phyloP scores from a whole-genome alignment of 352 stramenopile species.

The Pythium phragmiticola region DNA sequence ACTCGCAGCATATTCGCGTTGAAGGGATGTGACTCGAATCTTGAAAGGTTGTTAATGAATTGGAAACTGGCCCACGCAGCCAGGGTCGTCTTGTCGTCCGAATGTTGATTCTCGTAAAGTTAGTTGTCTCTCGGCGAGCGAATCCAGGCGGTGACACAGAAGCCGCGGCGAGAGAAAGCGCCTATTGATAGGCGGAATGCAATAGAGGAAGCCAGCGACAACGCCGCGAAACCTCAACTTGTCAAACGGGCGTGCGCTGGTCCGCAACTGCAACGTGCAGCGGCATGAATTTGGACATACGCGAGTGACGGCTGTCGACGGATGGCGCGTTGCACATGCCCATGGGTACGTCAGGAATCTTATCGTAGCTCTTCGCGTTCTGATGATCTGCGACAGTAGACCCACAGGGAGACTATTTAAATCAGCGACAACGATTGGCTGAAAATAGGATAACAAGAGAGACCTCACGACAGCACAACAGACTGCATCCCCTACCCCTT shows the following conservation, averaged over 20 bases:
- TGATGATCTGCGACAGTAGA: constrained; percentile 18
- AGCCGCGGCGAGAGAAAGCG: not conserved
- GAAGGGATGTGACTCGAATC: no score
- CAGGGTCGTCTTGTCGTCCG: no score
- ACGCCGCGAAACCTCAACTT: not conserved
- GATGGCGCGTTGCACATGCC: constrained; percentile 16
- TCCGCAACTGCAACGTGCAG: not conserved
- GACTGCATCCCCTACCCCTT: constrained; percentile 4
- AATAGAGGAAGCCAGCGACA: not conserved
- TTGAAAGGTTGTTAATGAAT: not conserved
- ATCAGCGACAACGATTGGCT: constrained; percentile 5
- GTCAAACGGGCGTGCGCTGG: constrained; percentile 8
- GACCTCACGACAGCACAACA: constrained; percentile 22
- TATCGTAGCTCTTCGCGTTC: constrained; percentile 23
- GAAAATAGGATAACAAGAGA: not conserved
- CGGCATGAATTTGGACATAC: not conserved
- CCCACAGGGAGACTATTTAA: constrained; percentile 7
- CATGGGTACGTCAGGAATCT: constrained; percentile 22
- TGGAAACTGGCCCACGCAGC: not conserved
- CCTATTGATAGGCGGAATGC: constrained; percentile 22
- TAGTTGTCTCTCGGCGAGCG: not conserved
- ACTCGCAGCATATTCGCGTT: constrained; percentile 10
- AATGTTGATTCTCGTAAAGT: not conserved
- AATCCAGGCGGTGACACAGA: constrained; percentile 10
- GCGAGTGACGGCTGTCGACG: constrained; percentile 19